Evolutionary conservation across 768 basidiomycete genomes (phyloP).

Genomic region (Phylloporus rhodoxanthus): DNA sequence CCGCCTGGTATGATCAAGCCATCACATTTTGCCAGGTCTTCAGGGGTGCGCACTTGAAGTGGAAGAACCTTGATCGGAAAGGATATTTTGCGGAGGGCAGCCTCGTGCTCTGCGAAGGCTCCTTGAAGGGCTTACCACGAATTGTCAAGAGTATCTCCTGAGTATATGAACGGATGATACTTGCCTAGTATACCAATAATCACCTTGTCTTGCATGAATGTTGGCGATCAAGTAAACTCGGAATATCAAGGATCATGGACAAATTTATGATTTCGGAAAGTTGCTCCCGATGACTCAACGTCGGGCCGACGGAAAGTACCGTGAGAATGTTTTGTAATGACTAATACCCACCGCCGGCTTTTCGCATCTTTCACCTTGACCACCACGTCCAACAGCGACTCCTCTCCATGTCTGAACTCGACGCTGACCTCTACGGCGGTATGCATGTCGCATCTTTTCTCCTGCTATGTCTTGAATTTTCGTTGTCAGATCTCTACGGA

Average conservation of each 20-base stretch:
- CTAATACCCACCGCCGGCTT: conserved; percentile 21
- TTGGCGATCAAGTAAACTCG: not conserved
- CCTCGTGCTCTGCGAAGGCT: conserved; percentile 84
- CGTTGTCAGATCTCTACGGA: conserved; percentile 57
- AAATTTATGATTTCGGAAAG: not conserved
- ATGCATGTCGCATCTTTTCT: conserved; percentile 13
- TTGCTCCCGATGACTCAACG: not conserved
- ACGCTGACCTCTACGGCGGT: conserved; percentile 90
- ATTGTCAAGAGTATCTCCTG: not conserved
- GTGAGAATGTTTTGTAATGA: conserved; percentile 25
- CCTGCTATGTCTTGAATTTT: not conserved
- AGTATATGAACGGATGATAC: conserved; percentile 3
- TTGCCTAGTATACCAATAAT: conserved; percentile 51
- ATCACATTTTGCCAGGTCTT: conserved; percentile 72
- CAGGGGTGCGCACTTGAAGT: conserved; percentile 61
- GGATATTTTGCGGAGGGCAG: conserved; percentile 55
- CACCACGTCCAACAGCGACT: conserved; percentile 21
- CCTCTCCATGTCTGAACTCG: conserved; percentile 65
- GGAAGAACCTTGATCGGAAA: conserved; percentile 41
- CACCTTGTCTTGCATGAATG: conserved; percentile 12
- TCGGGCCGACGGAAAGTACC: conserved; percentile 17
- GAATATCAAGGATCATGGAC: not conserved
- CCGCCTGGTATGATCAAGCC: conserved; percentile 93
- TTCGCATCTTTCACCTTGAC: conserved; percentile 33
- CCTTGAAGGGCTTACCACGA: conserved; percentile 73